These are phyloP conservation scores for Barnettozyma californica DNA, from an alignment of 805 yeast species.

Conservation along the genomic window DNA sequence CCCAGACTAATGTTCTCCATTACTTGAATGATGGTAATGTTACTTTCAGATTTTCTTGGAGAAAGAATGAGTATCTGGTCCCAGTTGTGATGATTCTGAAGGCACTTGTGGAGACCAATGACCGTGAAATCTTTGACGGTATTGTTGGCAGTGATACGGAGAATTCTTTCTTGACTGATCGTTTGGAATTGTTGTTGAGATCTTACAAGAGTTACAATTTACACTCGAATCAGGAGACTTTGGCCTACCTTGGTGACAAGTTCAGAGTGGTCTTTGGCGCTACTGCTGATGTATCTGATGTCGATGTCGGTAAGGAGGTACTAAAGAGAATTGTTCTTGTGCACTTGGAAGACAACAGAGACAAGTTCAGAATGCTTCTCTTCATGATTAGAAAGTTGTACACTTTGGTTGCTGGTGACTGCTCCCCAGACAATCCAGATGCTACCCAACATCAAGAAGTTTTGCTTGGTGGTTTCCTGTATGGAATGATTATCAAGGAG, in stretches of 20 bases:
- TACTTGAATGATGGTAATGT: slow-evolving; percentile 94
- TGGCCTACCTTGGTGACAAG: slow-evolving; percentile 92
- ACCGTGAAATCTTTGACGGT: slow-evolving; percentile 93
- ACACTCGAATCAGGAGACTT: slow-evolving; percentile 78
- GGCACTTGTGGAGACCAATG: slow-evolving; percentile 86
- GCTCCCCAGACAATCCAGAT: slow-evolving; percentile 97
- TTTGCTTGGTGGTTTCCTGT: slow-evolving; percentile 88
- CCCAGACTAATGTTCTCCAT: slow-evolving; percentile 96
- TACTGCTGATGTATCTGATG: slow-evolving; percentile 80
- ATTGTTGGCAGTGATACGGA: slow-evolving; percentile 83
- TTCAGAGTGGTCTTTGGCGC: slow-evolving; percentile 92
- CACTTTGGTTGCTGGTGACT: slow-evolving; percentile 93
- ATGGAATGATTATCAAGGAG: slow-evolving; percentile 95
- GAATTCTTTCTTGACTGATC: slow-evolving; percentile 95
- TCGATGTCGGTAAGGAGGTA: slow-evolving; percentile 86
- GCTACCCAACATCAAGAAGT: slow-evolving; percentile 99
- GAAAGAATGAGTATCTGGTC: slow-evolving; percentile 89
- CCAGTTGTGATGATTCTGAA: slow-evolving; percentile 91
- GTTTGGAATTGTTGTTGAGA: slow-evolving; percentile 88
- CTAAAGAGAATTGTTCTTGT: slow-evolving; percentile 81
- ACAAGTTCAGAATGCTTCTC: slow-evolving; percentile 80
- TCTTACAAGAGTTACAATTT: slow-evolving; percentile 79
- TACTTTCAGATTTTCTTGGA: slow-evolving; percentile 95
- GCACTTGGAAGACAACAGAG: slow-evolving; percentile 67
- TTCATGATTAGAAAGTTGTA: slow-evolving; percentile 96